Percentiles rank a stretch among this genome's conserved stretches.
Conservation (phyloP, 306 rosid genomes). For the Rubus idaeus region DNA sequence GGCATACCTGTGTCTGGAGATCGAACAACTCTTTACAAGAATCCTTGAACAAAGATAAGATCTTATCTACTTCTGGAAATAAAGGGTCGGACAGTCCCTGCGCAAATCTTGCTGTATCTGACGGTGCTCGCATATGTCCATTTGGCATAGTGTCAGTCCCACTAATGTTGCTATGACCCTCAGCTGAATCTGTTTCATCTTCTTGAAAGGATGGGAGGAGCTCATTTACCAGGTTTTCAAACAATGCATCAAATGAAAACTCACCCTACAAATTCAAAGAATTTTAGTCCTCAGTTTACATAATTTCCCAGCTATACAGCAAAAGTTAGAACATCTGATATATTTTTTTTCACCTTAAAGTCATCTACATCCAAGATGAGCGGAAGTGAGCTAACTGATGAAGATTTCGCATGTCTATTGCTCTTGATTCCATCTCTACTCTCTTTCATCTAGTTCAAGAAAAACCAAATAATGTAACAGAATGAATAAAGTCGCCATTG, state of each 20-base stretch:
- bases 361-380: conserved; percentile 87
- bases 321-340: conserved; percentile 1
- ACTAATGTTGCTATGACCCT: conserved; percentile 40
- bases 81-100: conserved; percentile 56
- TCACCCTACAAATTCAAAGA: conserved; percentile 53
- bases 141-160: conserved; percentile 54
- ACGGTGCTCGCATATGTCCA: conserved; percentile 55
- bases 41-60: conserved; percentile 79
- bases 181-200: conserved; percentile 66
- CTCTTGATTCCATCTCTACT: conserved; percentile 48
- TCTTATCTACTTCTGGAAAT: conserved; percentile 89
- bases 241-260: conserved; percentile 92
- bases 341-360: conserved; percentile 68
- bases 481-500: neutral
- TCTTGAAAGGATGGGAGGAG: conserved; percentile 85
- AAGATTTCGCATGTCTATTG: conserved; percentile 33
- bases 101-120: conserved; percentile 56
- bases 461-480: neutral
- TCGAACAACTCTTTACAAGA: conserved; percentile 87
- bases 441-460: conserved; percentile 64
- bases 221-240: conserved; percentile 84
- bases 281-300: neutral
- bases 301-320: neutral
- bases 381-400: conserved; percentile 61
- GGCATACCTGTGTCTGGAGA: conserved; percentile 82